A percentile compares a stretch with the other conserved stretches of the same genome.
Conservation (phyloP, 257 asterid genomes). For the Solanum megistacrolobum region DNA sequence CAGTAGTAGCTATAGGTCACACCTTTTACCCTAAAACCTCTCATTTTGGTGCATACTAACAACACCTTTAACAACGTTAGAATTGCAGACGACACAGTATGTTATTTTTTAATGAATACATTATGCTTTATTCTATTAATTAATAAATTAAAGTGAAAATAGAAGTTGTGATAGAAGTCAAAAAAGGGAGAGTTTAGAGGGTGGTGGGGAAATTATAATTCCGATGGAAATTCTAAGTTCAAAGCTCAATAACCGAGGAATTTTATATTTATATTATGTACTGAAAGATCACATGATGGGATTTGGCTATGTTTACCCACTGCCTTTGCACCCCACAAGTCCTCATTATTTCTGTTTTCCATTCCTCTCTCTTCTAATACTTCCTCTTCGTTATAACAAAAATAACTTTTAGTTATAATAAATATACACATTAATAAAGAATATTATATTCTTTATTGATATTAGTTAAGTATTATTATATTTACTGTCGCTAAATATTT, state of each 20-base stretch:
- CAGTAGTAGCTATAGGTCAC: not conserved
- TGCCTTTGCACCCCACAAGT: not conserved
- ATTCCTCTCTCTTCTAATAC: not conserved
- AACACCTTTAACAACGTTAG: not conserved
- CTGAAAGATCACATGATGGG: constrained; percentile 42
- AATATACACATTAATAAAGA: no score
- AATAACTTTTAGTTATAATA: no score
- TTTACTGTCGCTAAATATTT: no score
- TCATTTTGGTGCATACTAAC: not conserved
- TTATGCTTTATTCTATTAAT: not conserved
- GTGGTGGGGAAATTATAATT: not conserved
- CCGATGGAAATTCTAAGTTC: not conserved
- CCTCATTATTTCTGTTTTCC: not conserved
- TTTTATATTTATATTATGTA: constrained; percentile 9
- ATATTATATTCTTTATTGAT: rapidly evolving
- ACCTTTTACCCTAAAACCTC: not conserved
- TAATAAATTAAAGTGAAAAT: not conserved
- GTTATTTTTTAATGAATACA: not conserved
- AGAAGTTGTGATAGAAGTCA: not conserved
- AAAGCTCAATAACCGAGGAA: constrained; percentile 47
- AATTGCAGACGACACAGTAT: not conserved
- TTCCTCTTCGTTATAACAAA: not conserved
- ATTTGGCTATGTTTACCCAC: constrained; percentile 2
- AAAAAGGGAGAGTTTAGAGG: not conserved
- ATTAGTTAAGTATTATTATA: no score